Base-by-base conservation (phyloP, 768 basidiomycete genomes). In the Agrocybe pediades region DNA sequence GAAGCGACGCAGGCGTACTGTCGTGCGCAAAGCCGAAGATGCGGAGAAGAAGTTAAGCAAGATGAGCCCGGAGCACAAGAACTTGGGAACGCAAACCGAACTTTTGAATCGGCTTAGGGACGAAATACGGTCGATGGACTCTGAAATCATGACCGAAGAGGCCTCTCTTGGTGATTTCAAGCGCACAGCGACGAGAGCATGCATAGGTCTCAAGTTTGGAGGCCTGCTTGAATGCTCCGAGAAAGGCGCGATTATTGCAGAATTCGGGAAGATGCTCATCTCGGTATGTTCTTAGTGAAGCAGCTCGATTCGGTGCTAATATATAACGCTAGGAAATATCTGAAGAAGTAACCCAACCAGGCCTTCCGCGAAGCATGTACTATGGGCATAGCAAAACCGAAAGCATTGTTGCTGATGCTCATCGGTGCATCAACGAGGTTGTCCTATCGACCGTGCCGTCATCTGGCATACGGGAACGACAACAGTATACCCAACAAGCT, bases 1-100 rank as follows among this genome's bases (percentile, higher is more conserved):
- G 13, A 86, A 84, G 60, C 82, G 86, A 13, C 80, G 87, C 16
- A 77, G 93, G 47, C 84, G 86, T 59, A 74, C 75, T 9, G 76
- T 94, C 5, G 78, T 76, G 9, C 69, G 79, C 21, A 88, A 88
- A 57, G 90, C 93, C 0, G 94, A 96, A 50, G 71, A 82, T 16
- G 93, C 92, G 2, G 93, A 96, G 60, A 90, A 80, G 75, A 96
- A 95, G 66, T 79, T 98, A 30, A 83, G 79, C 70, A 96, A 88
- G 74, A 95, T 97, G 94, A 81, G 80, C 57, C 79, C 89, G 0
- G 92, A 95, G 68, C 84, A 95, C 74, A 98, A 96, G 77, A 89
- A 90, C 60, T 71, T 93, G 29, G 71, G 73, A 2, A 60, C 74
- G 50, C 95, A 96, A 68, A 88, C 86, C 1, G 91, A 93, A 21